phyloP scores from a whole-genome alignment of 257 asterid genomes.

The Solanum paucissectum region DNA sequence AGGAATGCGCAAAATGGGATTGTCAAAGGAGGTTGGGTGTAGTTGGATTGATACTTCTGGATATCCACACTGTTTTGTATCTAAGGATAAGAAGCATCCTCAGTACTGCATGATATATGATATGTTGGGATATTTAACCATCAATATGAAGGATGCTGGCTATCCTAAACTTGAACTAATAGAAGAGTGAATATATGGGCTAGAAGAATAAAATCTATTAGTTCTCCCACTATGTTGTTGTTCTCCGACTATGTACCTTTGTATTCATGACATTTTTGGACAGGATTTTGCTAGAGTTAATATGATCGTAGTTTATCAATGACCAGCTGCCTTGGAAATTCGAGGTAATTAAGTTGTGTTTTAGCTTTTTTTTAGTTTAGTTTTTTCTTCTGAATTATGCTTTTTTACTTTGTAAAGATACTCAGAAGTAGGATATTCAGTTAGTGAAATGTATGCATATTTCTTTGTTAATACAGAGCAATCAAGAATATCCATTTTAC shows the following conservation, averaged over 20 bases:
- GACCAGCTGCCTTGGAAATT: too few relatives aligned
- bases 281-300: too few relatives aligned
- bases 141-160: constrained; percentile 56
- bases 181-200: constrained; percentile 20
- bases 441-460: background rate
- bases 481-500: background rate
- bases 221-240: background rate
- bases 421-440: background rate
- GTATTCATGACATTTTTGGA: background rate
- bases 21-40: constrained; percentile 72
- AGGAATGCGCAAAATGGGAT: constrained; percentile 50
- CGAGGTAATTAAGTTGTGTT: too few relatives aligned
- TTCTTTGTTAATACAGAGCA: background rate
- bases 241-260: background rate
- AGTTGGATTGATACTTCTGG: constrained; percentile 81
- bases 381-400: background rate
- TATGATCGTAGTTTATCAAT: too few relatives aligned
- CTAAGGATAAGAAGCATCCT: constrained; percentile 53
- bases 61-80: constrained; percentile 31
- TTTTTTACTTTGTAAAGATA: background rate
- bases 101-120: constrained; percentile 28
- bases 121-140: constrained; percentile 34
- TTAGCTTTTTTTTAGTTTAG: background rate
- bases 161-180: constrained; percentile 19
- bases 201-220: background rate